Conservation (phyloP, 768 basidiomycete genomes). For the Amanita inopinata region DNA sequence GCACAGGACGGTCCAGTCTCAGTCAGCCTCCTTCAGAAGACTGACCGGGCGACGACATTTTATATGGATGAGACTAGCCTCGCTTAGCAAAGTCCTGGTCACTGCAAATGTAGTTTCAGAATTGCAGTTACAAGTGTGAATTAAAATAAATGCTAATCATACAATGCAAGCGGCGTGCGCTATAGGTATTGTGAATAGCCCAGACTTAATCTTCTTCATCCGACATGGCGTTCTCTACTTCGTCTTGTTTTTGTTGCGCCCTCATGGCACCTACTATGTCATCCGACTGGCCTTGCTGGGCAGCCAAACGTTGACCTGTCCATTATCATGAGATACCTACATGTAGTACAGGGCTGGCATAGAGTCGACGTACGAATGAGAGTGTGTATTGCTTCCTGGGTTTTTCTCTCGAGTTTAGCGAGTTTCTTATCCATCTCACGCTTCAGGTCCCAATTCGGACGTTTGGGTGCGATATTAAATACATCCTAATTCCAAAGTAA, state of each 20-base stretch:
- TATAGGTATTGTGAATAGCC: slow-evolving; percentile 10
- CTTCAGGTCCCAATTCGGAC: slow-evolving; percentile 94
- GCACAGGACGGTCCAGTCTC: no score
- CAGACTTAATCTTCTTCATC: slow-evolving; percentile 51
- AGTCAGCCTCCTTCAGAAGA: no score
- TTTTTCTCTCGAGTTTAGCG: slow-evolving; percentile 81
- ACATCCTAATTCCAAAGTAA: slow-evolving; percentile 51
- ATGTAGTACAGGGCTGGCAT: background rate
- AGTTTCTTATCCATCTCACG: slow-evolving; percentile 89
- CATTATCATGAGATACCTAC: background rate
- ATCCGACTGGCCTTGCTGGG: slow-evolving; percentile 70
- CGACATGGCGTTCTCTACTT: slow-evolving; percentile 35
- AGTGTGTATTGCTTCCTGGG: slow-evolving; percentile 86
- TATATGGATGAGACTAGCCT: no score
- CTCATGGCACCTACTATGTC: slow-evolving; percentile 80
- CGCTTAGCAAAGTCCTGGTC: no score
- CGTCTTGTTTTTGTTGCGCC: slow-evolving; percentile 54
- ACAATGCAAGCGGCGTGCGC: slow-evolving; percentile 15
- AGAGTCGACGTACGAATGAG: slow-evolving; percentile 67
- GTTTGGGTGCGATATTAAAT: slow-evolving; percentile 95
- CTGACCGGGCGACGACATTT: no score
- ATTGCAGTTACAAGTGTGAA: no score
- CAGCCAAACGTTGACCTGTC: slow-evolving; percentile 68
- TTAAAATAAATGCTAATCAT: no score
- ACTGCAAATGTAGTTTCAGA: no score